These are phyloP conservation scores for Fusarium acutatum DNA, from an alignment of 2,329 filamentous ascomycete genomes.

Conservation along the genomic window DNA sequence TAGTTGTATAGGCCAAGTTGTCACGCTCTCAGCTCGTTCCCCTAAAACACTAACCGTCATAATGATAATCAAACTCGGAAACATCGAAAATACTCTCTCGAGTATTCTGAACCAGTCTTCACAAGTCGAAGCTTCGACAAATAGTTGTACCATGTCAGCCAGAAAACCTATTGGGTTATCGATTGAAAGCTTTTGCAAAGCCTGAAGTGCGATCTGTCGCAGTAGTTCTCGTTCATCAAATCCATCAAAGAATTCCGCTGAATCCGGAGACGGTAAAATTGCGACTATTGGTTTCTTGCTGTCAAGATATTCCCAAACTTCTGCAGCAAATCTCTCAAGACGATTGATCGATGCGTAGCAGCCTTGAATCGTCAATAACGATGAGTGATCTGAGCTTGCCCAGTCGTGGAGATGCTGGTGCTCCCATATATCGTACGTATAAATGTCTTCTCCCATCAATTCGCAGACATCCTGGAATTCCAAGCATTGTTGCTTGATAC, in stretches of 20 bases:
- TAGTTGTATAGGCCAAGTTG: rapidly evolving
- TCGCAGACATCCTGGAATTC: neutral
- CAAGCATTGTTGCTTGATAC: neutral
- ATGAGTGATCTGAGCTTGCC: neutral
- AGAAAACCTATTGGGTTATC: rapidly evolving
- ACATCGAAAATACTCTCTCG: neutral
- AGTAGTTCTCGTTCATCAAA: neutral
- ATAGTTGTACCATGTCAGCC: neutral
- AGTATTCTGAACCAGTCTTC: neutral
- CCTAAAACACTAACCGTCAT: neutral
- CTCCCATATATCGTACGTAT: neutral
- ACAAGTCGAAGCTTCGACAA: neutral
- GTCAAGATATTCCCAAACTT: rapidly evolving
- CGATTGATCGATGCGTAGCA: neutral
- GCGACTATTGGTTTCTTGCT: neutral
- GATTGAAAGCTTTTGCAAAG: neutral
- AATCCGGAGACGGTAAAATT: rapidly evolving
- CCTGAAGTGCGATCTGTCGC: neutral
- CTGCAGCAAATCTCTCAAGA: neutral
- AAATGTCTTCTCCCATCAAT: neutral
- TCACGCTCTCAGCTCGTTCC: neutral
- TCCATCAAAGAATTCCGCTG: rapidly evolving
- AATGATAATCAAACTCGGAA: neutral
- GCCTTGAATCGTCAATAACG: neutral
- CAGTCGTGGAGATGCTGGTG: neutral